These are phyloP conservation scores for Chrysoporthe deuterocubensis DNA, from an alignment of 2,329 filamentous ascomycete species.

Conservation along the genomic window DNA sequence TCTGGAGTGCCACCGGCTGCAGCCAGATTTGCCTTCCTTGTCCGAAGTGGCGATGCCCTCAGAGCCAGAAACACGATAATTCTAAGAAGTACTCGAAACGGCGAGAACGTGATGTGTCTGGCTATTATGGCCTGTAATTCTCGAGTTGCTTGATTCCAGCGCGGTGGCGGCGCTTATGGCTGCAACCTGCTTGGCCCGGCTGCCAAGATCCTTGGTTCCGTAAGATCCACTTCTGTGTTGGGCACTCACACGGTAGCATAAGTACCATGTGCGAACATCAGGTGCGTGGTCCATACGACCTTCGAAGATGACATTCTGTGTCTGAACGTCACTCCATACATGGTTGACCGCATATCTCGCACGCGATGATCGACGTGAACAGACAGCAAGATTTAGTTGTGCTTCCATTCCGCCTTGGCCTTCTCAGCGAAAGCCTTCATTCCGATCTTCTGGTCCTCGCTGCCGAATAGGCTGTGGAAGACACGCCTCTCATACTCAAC, in stretches of 20 bases:
- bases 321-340: neutral
- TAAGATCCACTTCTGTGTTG: slow-evolving; percentile 18
- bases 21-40: neutral
- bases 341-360: neutral
- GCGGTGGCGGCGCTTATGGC: slow-evolving; percentile 26
- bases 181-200: slow-evolving; percentile 26
- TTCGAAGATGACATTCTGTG: neutral
- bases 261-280: slow-evolving; percentile 5
- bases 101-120: neutral
- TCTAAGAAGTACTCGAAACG: neutral
- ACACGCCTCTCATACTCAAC: slow-evolving; percentile 93
- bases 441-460: slow-evolving; percentile 95
- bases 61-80: neutral
- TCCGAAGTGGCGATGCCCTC: neutral
- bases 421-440: slow-evolving; percentile 96
- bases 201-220: slow-evolving; percentile 10
- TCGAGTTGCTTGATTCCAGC: slow-evolving; percentile 2
- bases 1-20: neutral
- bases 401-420: slow-evolving; percentile 87
- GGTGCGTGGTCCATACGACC: slow-evolving; percentile 13
- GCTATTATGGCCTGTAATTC: slow-evolving; percentile 4
- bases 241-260: slow-evolving; percentile 23
- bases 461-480: slow-evolving; percentile 93
- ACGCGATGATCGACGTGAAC: neutral
- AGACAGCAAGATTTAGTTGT: slow-evolving; percentile 61